Base-by-base conservation (phyloP, 2,329 filamentous ascomycete genomes). In the Colletotrichum shisoi region DNA sequence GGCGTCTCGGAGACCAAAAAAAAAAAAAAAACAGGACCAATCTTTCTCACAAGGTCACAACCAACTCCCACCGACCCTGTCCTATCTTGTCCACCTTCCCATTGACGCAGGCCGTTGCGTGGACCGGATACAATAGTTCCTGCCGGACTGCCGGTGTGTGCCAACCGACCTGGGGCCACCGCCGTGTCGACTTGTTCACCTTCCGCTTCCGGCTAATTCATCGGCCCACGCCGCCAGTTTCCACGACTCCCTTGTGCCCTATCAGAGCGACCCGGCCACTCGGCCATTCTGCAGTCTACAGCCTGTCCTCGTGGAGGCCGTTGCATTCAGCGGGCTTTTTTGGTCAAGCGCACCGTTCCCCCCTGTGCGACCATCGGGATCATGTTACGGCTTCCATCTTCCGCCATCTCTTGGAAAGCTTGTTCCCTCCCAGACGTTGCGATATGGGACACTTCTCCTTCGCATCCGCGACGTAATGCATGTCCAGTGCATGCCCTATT, bases 331-430 rank as follows among this genome's bases (percentile, higher is more conserved):
- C 8, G 2, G 27, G 8, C 31, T 34, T 34, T 9, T 8, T 9
- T 34, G 31, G 31, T 9, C 31, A 34, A 34, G 31, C 31, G 31
- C 31, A 7, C 45, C 24, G 34, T 58, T 54, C 39, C 31, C 31
- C 46, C 51, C 39, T 37, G 45, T 39, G 15, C 46, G 52, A 34
- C 7, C 37, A 44, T 48, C 42, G 24, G 45, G 46, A 13, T 52
- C 27, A 21, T 17, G 56, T 21, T 21, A n/a, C 34, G n/a, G 21
- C n/a, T 51, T 44, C 27, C 8, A n/a, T 53, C 11, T 63, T 48
- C 46, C 53, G 48, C 37, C 61, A 52, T 56, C 49, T 39, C 48
- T 51, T 65, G 65, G 61, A 68, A 65, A 65, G 61, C 65, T 68
- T 65, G 56, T 56, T 40, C 37, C 19, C n/a, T n/a, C 37, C 24